Evolutionary conservation across 371 early-diverging fungal genomes (phyloP).

Genomic region (Chytridium lagenaria): DNA sequence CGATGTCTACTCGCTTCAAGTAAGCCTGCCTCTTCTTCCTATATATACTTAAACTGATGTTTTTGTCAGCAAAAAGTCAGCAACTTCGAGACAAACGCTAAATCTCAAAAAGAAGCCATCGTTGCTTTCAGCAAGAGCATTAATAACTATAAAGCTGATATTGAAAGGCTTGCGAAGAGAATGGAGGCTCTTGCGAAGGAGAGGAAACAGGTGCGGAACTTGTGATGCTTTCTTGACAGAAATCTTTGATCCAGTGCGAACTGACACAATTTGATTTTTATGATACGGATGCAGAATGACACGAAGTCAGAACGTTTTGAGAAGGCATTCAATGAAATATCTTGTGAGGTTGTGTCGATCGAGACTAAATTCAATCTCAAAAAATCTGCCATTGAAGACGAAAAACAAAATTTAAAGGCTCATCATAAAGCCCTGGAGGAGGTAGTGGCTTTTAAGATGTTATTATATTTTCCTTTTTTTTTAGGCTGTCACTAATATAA

Average conservation of each 20-base stretch:
- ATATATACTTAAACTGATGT: background rate
- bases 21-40: background rate
- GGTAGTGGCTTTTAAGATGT: slow-evolving; percentile 24
- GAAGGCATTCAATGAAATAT: slow-evolving; percentile 68
- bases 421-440: slow-evolving; percentile 32
- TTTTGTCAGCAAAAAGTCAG: too few relatives aligned
- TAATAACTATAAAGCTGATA: slow-evolving; percentile 4
- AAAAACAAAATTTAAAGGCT: slow-evolving; percentile 51
- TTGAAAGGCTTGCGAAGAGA: slow-evolving; percentile 37
- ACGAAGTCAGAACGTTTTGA: slow-evolving; percentile 72
- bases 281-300: slow-evolving; percentile 55
- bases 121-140: background rate
- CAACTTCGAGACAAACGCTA: too few relatives aligned
- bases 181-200: slow-evolving; percentile 35
- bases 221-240: too few relatives aligned
- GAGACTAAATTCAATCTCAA: slow-evolving; percentile 83
- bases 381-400: slow-evolving; percentile 75
- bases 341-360: slow-evolving; percentile 77
- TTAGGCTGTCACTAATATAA: too few relatives aligned
- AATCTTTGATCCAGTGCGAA: too few relatives aligned
- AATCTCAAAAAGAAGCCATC: background rate
- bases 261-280: background rate
- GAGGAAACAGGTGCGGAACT: slow-evolving; percentile 32
- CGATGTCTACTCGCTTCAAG: too few relatives aligned
- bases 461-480: too few relatives aligned